A percentile compares a stretch with the other conserved stretches of the same genome.
Evolutionary conservation across 371 early-diverging fungal species (phyloP).

Genomic region (Lichtheimia ramosa): DNA sequence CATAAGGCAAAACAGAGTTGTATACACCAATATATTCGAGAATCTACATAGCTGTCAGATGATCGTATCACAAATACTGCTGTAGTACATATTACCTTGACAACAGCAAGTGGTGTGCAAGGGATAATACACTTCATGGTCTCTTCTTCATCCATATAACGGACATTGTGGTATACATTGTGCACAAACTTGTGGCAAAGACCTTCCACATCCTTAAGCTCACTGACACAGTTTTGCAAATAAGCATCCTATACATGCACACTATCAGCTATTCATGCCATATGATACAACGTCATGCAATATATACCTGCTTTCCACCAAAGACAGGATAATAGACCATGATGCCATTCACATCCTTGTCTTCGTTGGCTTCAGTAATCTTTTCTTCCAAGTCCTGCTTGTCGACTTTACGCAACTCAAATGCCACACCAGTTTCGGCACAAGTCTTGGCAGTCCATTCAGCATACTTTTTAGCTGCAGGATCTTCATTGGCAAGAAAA

Average conservation of each 20-base stretch:
- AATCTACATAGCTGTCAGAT: constrained; percentile 42
- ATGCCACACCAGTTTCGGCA: constrained; percentile 85
- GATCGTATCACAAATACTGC: too few species aligned
- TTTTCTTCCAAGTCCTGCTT: constrained; percentile 83
- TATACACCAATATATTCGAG: constrained; percentile 93
- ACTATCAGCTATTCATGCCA: neutral
- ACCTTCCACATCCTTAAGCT: constrained; percentile 95
- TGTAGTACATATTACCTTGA: constrained; percentile 69
- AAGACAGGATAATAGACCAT: constrained; percentile 97
- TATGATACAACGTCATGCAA: neutral
- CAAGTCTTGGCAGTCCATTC: constrained; percentile 93
- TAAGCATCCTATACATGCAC: constrained; percentile 78
- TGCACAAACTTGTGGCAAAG: constrained; percentile 91
- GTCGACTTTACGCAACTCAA: constrained; percentile 83
- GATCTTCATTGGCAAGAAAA: constrained; percentile 94
- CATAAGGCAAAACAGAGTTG: constrained; percentile 86
- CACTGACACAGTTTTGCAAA: constrained; percentile 86
- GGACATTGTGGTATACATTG: constrained; percentile 95
- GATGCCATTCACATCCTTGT: constrained; percentile 83
- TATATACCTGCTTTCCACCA: constrained; percentile 80
- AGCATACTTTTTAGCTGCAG: constrained; percentile 86
- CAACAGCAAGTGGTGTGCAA: constrained; percentile 93
- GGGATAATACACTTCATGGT: constrained; percentile 93
- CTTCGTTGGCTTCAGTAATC: constrained; percentile 88
- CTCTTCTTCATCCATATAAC: constrained; percentile 80